A percentile compares a stretch with the other conserved stretches of the same genome.
Conservation (phyloP, 2,329 filamentous ascomycete species). For the Diaporthe velutina region DNA sequence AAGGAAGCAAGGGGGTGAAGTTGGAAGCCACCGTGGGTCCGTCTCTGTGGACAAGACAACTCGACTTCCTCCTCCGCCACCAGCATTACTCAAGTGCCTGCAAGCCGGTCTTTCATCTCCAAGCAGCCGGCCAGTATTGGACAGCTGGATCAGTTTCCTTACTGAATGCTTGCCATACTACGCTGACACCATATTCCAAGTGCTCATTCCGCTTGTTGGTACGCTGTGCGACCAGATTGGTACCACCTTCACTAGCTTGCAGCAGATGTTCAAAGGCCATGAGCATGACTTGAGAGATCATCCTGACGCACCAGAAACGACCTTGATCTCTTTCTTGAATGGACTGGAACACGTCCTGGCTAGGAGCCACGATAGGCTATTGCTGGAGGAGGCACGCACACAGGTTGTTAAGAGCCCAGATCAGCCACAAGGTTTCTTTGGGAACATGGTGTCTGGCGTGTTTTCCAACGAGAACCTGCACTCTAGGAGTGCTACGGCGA, state of each 20-base stretch:
- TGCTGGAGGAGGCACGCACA: constrained; percentile 79
- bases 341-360: constrained; percentile 93
- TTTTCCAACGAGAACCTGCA: constrained; percentile 84
- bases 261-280: constrained; percentile 67
- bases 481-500: constrained; percentile 86
- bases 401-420: constrained; percentile 82
- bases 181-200: constrained; percentile 86
- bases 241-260: constrained; percentile 78
- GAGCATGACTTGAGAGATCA: constrained; percentile 38
- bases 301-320: constrained; percentile 71
- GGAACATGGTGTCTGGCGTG: constrained; percentile 92
- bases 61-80: constrained; percentile 67
- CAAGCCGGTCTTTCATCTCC: constrained; percentile 83
- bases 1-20: constrained; percentile 57
- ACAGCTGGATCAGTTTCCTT: constrained; percentile 92
- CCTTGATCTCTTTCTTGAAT: constrained; percentile 87
- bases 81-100: constrained; percentile 84
- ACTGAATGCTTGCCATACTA: constrained; percentile 88
- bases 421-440: constrained; percentile 88
- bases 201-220: constrained; percentile 90
- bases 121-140: constrained; percentile 81
- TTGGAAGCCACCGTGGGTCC: constrained; percentile 55
- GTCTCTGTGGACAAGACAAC: constrained; percentile 48
- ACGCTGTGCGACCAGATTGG: constrained; percentile 86
- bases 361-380: constrained; percentile 84